Evolutionary conservation across 2,329 filamentous ascomycete genomes (phyloP).

Genomic region (Myriosclerotinia curreyana): DNA sequence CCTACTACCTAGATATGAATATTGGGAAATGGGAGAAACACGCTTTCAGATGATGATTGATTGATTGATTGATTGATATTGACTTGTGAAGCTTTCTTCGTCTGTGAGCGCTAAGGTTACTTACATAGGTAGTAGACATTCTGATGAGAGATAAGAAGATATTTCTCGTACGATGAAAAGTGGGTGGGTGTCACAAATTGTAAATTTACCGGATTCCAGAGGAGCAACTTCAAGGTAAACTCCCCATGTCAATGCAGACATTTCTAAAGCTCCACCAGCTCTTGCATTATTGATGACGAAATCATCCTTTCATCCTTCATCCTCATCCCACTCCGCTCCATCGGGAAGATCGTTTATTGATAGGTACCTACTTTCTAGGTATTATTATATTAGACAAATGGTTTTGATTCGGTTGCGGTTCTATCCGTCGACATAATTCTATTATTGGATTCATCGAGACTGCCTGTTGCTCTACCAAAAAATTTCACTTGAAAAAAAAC

Average conservation of each 20-base stretch:
- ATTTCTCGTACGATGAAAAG: slow-evolving; percentile 12
- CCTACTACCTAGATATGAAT: background rate
- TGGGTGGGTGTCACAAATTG: slow-evolving; percentile 2
- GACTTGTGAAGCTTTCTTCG: background rate
- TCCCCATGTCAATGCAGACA: background rate
- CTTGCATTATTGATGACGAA: slow-evolving; percentile 7
- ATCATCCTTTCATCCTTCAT: no score
- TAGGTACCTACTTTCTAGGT: background rate
- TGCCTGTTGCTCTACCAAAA: background rate
- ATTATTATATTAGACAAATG: background rate
- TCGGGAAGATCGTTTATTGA: background rate
- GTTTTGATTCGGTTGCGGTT: background rate
- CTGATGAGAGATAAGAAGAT: background rate
- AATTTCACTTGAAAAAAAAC: background rate
- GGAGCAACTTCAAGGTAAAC: background rate
- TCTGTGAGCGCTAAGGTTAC: background rate
- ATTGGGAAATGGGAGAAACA: background rate
- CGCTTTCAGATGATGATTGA: slow-evolving; percentile 4
- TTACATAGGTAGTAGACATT: no score
- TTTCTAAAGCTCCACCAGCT: background rate
- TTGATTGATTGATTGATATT: background rate
- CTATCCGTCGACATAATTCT: no score
- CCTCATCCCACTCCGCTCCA: slow-evolving; percentile 8
- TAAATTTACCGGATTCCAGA: no score
- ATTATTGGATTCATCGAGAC: background rate